A percentile compares a stretch with the other conserved stretches of the same genome.
Conservation (phyloP, 768 basidiomycete species). For the Mycena maculata region DNA sequence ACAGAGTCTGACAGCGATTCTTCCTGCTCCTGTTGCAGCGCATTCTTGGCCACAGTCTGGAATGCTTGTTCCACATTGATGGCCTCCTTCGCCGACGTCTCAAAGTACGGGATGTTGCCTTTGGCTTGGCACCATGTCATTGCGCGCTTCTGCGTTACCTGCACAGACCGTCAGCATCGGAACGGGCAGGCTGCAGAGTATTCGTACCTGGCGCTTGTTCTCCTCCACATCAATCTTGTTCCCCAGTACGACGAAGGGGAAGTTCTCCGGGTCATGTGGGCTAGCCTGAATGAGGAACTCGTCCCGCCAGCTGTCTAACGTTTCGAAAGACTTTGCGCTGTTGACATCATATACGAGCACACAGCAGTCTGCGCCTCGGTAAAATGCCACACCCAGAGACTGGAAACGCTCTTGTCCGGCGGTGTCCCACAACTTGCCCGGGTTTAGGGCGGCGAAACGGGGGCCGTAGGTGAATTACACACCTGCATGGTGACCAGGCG, state of each 20-base stretch:
- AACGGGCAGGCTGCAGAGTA: background rate
- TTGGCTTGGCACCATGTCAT: conserved; percentile 99
- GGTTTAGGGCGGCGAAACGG: conserved; percentile 2
- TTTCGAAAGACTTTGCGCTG: conserved; percentile 98
- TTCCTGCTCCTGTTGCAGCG: conserved; percentile 96
- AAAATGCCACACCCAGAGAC: conserved; percentile 98
- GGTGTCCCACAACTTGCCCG: conserved; percentile 92
- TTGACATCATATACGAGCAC: conserved; percentile 99
- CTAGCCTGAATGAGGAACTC: conserved; percentile 99
- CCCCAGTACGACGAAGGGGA: conserved; percentile 98
- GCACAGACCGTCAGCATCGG: conserved; percentile 24
- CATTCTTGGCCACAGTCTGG: conserved; percentile 99
- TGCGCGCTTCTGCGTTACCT: conserved; percentile 99
- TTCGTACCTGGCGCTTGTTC: conserved; percentile 91
- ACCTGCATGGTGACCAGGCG: conserved; percentile 99
- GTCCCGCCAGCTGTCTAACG: conserved; percentile 98
- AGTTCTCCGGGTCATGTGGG: conserved; percentile 99
- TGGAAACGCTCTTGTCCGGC: conserved; percentile 99
- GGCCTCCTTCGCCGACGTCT: conserved; percentile 99
- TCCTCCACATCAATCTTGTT: conserved; percentile 99
- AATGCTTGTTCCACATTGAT: conserved; percentile 99
- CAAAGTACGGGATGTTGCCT: conserved; percentile 99
- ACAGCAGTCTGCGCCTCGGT: conserved; percentile 98
- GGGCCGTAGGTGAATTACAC: conserved; percentile 38
- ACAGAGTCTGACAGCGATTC: conserved; percentile 81